A percentile compares a stretch with the other conserved stretches of the same genome.
These are phyloP conservation scores for Eimeria brunetti DNA, from an alignment of 169 alveolate species.

Conservation along the genomic window DNA sequence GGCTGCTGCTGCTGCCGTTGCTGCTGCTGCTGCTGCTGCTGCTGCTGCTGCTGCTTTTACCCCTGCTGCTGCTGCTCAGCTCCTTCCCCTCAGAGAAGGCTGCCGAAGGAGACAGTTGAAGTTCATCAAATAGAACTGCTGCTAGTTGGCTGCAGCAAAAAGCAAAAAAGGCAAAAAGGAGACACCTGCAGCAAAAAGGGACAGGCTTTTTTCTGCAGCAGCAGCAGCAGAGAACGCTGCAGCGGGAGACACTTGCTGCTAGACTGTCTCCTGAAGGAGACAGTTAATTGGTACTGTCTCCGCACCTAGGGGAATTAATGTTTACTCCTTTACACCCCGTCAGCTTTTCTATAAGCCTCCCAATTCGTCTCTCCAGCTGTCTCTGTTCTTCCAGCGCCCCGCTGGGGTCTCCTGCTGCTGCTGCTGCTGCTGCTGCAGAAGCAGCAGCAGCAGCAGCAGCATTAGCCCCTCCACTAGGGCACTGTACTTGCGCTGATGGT, in stretches of 20 bases:
- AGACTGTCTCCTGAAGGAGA: too few species aligned
- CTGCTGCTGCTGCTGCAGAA: not conserved
- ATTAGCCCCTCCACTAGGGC: not conserved
- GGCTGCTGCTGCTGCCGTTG: conserved; percentile 28
- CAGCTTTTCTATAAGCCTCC: conserved; percentile 13
- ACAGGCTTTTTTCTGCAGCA: not conserved
- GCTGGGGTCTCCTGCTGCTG: conserved; percentile 20
- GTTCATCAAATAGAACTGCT: conserved; percentile 16
- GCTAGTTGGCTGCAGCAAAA: conserved; percentile 41
- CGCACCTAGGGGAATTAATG: conserved; percentile 51
- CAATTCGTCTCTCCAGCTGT: conserved; percentile 1
- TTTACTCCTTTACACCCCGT: conserved; percentile 12
- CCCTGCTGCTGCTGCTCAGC: not conserved
- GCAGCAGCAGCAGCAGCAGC: not conserved
- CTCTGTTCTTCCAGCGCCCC: conserved; percentile 34
- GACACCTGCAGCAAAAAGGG: not conserved
- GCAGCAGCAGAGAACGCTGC: not conserved
- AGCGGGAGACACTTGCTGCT: not conserved
- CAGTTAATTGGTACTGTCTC: not conserved
- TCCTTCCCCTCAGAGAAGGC: not conserved
- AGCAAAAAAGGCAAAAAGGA: not conserved
- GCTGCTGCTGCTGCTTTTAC: not conserved
- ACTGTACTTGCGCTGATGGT: not conserved
- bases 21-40: not conserved
- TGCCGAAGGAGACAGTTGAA: conserved; percentile 36